phyloP scores from a whole-genome alignment of 1,284 basidiomycete species.

The Exobasidium cylindrosporum region DNA sequence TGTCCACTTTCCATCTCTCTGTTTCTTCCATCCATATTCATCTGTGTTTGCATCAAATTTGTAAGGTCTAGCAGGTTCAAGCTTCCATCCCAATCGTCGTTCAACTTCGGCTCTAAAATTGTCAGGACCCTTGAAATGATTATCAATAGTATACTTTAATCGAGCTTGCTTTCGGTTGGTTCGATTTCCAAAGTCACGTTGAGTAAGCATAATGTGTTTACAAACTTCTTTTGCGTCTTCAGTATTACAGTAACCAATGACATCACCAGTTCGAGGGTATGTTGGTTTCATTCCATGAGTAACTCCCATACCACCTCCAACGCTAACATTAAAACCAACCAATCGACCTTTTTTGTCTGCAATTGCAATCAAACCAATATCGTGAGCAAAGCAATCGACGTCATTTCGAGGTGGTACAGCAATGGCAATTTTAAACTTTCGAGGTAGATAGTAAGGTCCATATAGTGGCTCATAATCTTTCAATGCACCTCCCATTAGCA shows the following conservation, averaged over 20 bases:
- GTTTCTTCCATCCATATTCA: slow-evolving; percentile 86
- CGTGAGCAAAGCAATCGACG: slow-evolving; percentile 92
- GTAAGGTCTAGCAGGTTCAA: slow-evolving; percentile 73
- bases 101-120: slow-evolving; percentile 82
- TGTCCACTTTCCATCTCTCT: slow-evolving; percentile 83
- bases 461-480: slow-evolving; percentile 95
- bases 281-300: slow-evolving; percentile 99
- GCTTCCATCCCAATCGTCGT: slow-evolving; percentile 75
- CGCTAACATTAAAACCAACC: slow-evolving; percentile 57
- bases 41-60: slow-evolving; percentile 87
- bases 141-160: slow-evolving; percentile 94
- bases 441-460: slow-evolving; percentile 92
- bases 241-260: slow-evolving; percentile 87
- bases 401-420: slow-evolving; percentile 96
- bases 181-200: slow-evolving; percentile 94
- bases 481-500: slow-evolving; percentile 83
- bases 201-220: slow-evolving; percentile 88
- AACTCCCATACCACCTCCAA: slow-evolving; percentile 95
- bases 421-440: slow-evolving; percentile 96
- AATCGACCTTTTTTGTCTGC: slow-evolving; percentile 62
- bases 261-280: slow-evolving; percentile 81
- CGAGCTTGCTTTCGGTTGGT: slow-evolving; percentile 59
- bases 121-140: slow-evolving; percentile 66
- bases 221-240: slow-evolving; percentile 84
- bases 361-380: slow-evolving; percentile 92